A percentile compares a stretch with the other conserved stretches of the same genome.
phyloP scores from a whole-genome alignment of 2,329 filamentous ascomycete genomes.

The Emergomyces pasteurianus region DNA sequence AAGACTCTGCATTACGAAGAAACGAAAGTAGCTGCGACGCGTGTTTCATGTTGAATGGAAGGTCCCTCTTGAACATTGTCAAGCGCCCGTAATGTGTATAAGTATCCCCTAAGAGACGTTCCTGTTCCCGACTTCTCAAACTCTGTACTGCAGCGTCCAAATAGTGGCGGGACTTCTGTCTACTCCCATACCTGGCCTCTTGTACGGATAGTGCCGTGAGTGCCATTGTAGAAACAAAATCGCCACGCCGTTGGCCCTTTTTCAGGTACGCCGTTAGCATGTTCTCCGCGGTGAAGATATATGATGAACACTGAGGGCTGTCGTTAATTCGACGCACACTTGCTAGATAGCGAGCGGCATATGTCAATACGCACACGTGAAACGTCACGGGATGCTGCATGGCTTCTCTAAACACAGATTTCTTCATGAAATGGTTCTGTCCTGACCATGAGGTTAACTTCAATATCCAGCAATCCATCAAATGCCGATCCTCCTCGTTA shows the following conservation, averaged over 20 bases:
- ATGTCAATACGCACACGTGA: constrained; percentile 25
- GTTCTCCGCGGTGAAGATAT: constrained; percentile 17
- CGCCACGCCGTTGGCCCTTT: constrained; percentile 13
- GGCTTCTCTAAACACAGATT: constrained; percentile 23
- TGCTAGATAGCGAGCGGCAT: constrained; percentile 27
- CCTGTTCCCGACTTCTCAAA: constrained; percentile 19
- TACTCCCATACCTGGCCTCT: constrained; percentile 28
- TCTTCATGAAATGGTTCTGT: constrained; percentile 27
- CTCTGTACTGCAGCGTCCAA: constrained; percentile 22
- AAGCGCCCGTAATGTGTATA: constrained; percentile 26
- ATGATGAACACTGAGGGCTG: constrained; percentile 17
- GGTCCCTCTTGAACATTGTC: constrained; percentile 16
- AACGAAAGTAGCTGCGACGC: constrained; percentile 23
- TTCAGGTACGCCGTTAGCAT: constrained; percentile 19
- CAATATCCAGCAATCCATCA: constrained; percentile 26
- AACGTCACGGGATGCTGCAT: constrained; percentile 25
- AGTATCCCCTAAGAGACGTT: constrained; percentile 15
- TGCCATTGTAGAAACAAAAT: constrained; percentile 23
- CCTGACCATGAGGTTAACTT: constrained; percentile 32
- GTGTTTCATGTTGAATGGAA: constrained; percentile 11
- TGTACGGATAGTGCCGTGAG: constrained; percentile 26
- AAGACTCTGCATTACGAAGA: constrained; percentile 23
- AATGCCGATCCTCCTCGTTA: constrained; percentile 19
- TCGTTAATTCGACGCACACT: constrained; percentile 16
- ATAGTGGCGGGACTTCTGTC: constrained; percentile 17